Percentiles rank a stretch among this genome's conserved stretches.
These are phyloP conservation scores for Lachnellula arida DNA, from an alignment of 2,329 filamentous ascomycete species.

Conservation along the genomic window DNA sequence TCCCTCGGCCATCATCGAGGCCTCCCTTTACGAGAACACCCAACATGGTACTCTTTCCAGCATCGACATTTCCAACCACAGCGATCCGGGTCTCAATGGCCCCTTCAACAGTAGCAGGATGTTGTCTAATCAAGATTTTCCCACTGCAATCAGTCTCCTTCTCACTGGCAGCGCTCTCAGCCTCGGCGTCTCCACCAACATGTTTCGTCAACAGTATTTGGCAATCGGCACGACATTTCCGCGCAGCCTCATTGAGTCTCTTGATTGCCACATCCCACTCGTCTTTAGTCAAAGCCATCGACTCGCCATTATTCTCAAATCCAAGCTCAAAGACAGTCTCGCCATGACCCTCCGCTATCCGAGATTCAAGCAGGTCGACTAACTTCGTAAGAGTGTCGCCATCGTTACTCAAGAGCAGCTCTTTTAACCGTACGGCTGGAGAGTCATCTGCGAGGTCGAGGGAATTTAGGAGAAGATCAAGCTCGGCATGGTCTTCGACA, in stretches of 20 bases:
- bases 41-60: constrained; percentile 93
- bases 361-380: constrained; percentile 57
- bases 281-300: constrained; percentile 68
- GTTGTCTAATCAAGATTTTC: constrained; percentile 79
- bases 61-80: constrained; percentile 96
- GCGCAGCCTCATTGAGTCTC: constrained; percentile 61
- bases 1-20: constrained; percentile 89
- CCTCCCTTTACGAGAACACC: constrained; percentile 94
- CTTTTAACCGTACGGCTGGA: constrained; percentile 64
- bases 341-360: constrained; percentile 78
- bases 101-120: constrained; percentile 70
- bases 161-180: constrained; percentile 44
- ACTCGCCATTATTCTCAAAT: constrained; percentile 82
- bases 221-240: constrained; percentile 65
- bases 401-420: constrained; percentile 63
- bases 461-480: constrained; percentile 78
- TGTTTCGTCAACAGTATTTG: constrained; percentile 86
- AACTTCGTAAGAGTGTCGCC: constrained; percentile 61
- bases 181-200: constrained; percentile 68
- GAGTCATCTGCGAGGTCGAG: constrained; percentile 68
- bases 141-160: constrained; percentile 74
- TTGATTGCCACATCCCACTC: constrained; percentile 72
- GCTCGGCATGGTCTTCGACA: constrained; percentile 73
- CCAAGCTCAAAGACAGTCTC: constrained; percentile 91
- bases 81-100: constrained; percentile 95